Base-by-base conservation (phyloP, 2,329 filamentous ascomycete genomes). In the Polychaeton citri region DNA sequence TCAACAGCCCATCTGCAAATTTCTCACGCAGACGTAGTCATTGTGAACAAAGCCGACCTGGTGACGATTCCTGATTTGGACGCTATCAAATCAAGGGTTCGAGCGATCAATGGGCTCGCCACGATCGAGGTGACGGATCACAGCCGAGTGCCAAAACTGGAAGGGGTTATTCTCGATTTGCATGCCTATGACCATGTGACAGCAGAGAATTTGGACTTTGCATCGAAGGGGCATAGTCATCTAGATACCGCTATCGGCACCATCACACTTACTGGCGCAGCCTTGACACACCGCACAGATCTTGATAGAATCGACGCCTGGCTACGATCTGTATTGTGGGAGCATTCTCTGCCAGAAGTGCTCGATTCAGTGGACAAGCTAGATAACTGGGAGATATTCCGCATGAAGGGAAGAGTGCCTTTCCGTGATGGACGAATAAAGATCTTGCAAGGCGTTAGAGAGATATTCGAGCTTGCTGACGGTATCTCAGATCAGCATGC, bases 1-100 rank as follows among this genome's bases (percentile, higher is more conserved):
- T 95, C 88, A 0, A 94, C 84, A 2, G 90, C 90, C 1, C 90
- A 98, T 58, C 71, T 96, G 33, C 90, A 98, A 52, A 93, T 98
- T 41, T 95, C 86, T 1, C 88, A 98, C 51, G 90, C 90, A 5
- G 90, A 98, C 60, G 85, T 96, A 6, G 73, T 98, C 31, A 75
- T 98, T 26, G 74, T 98, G 48, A 98, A 98, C 63, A 98, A 98
- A 59, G 70, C 79, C 3, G 90, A 98, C 53, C 67, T 95, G 3
- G 86, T 96, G 3, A 74, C 70, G 5, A 56, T 70, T 1, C 62
- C 71, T 5, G 76, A 94, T 49, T 69, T 96, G 1, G 60, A 73
- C n/a, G 60, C 54, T 0, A 82, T 95, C 6, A 71, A 69, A 43
- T 67, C 72, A 12, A 73, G 90, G 32, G 77, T 96, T 36, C 65